Conservation (phyloP, 164 flowering plant genomes). For the Aristolochia fimbriata region DNA sequence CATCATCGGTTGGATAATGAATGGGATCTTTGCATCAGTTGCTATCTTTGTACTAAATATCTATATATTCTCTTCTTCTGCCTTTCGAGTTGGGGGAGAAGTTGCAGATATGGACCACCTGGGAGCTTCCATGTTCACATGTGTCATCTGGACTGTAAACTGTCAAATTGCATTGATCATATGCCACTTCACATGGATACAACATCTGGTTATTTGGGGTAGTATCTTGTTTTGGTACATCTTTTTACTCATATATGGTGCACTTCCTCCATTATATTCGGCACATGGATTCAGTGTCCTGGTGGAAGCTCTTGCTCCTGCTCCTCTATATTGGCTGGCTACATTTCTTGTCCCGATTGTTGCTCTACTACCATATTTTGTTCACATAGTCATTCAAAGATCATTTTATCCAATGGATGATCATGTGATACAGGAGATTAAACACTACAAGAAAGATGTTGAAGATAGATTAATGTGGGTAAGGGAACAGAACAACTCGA, state of each 20-base stretch:
- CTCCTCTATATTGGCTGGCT: constrained; percentile 37
- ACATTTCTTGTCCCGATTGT: constrained; percentile 31
- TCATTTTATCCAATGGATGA: constrained; percentile 49
- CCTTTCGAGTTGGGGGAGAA: constrained; percentile 30
- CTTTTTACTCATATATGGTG: constrained; percentile 30
- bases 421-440: constrained; percentile 56
- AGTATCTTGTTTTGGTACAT: constrained; percentile 49
- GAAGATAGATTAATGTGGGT: constrained; percentile 39
- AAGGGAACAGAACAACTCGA: constrained; percentile 37
- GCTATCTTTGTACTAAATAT: constrained; percentile 31
- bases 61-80: constrained; percentile 13
- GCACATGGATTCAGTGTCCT: constrained; percentile 20
- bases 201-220: constrained; percentile 59
- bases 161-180: constrained; percentile 51
- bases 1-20: constrained; percentile 50
- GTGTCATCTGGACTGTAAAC: constrained; percentile 54
- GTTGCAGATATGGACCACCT: constrained; percentile 30
- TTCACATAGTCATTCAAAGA: constrained; percentile 30
- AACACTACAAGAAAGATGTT: constrained; percentile 32
- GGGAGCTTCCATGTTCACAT: constrained; percentile 39
- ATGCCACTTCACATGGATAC: constrained; percentile 61
- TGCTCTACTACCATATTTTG: constrained; percentile 40
- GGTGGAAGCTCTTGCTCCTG: constrained; percentile 34
- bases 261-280: constrained; percentile 30
- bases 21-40: constrained; percentile 36